phyloP scores from a whole-genome alignment of 2,329 filamentous ascomycete genomes.

The Xylariaceae sp. region DNA sequence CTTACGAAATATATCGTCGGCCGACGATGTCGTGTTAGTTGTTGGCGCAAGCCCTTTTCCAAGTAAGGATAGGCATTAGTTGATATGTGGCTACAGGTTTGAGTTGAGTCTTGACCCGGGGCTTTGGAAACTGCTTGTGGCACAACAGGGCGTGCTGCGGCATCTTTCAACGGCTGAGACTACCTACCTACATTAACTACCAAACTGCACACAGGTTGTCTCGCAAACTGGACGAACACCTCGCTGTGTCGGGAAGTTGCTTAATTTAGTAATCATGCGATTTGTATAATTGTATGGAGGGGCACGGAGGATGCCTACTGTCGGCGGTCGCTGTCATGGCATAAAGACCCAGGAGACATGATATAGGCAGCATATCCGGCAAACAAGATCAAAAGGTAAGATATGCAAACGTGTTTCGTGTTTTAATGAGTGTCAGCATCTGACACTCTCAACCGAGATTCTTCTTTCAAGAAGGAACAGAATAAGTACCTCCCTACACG shows the following conservation, averaged over 20 bases:
- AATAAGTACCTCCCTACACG: conserved; percentile 3
- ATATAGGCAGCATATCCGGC: conserved; percentile 1
- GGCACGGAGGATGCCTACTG: neutral
- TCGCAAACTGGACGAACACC: conserved; percentile 5
- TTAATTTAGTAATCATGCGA: conserved; percentile 7
- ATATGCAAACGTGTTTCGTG: conserved; percentile 4
- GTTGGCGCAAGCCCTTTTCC: neutral
- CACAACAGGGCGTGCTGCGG: neutral
- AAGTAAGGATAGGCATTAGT: neutral
- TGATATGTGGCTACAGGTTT: neutral
- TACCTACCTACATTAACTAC: neutral
- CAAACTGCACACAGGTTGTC: conserved; percentile 1
- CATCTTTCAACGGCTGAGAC: conserved; percentile 12
- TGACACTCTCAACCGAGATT: conserved; percentile 1
- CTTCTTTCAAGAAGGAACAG: conserved; percentile 13
- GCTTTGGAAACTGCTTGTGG: conserved; percentile 8
- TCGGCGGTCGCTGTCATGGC: neutral
- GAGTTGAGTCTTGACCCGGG: conserved; percentile 11
- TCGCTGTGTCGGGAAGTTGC: neutral
- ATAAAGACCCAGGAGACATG: neutral
- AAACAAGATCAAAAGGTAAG: conserved; percentile 14
- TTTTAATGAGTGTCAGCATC: conserved; percentile 15
- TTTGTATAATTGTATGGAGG: neutral
- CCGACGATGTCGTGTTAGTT: neutral
- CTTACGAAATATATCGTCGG: conserved; percentile 9